A percentile compares a stretch with the other conserved stretches of the same genome.
Conservation (phyloP, 2,329 filamentous ascomycete species). For the Colletotrichum ledebouriae region DNA sequence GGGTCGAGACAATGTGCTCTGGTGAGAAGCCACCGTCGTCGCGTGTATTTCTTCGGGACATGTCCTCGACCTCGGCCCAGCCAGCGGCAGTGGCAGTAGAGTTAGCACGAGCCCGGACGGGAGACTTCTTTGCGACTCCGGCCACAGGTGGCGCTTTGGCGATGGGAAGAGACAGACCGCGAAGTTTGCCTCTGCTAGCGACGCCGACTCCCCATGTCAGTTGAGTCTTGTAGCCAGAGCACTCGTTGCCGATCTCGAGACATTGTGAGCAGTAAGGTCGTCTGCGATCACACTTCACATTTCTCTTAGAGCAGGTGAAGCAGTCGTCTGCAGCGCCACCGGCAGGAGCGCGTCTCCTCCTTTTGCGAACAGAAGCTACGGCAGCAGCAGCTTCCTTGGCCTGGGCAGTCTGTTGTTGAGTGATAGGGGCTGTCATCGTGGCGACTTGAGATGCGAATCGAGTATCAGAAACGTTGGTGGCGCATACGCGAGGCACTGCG, state of each 20-base stretch:
- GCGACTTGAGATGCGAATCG: constrained; percentile 17
- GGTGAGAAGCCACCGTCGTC: constrained; percentile 55
- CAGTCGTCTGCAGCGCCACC: constrained; percentile 95
- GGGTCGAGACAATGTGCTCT: constrained; percentile 59
- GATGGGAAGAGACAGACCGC: constrained; percentile 83
- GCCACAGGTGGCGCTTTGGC: constrained; percentile 71
- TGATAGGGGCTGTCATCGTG: constrained; percentile 43
- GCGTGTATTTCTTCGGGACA: constrained; percentile 50
- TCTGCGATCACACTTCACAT: constrained; percentile 88
- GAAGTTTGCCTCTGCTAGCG: constrained; percentile 93
- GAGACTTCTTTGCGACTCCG: constrained; percentile 63
- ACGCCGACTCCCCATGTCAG: constrained; percentile 97
- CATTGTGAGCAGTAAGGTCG: constrained; percentile 96
- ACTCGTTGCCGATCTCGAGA: constrained; percentile 90
- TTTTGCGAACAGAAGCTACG: constrained; percentile 70
- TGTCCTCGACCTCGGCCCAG: constrained; percentile 56
- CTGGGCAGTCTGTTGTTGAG: constrained; percentile 48
- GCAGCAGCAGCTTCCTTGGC: constrained; percentile 61
- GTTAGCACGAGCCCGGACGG: constrained; percentile 59
- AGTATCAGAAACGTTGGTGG: constrained; percentile 19
- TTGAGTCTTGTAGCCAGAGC: constrained; percentile 95
- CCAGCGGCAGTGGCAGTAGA: constrained; percentile 56
- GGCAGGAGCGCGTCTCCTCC: constrained; percentile 88
- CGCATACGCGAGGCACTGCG: constrained; percentile 27
- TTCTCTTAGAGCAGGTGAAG: constrained; percentile 90